These are phyloP conservation scores for Epichloe festucae DNA, from an alignment of 2,329 filamentous ascomycete species.

Conservation along the genomic window DNA sequence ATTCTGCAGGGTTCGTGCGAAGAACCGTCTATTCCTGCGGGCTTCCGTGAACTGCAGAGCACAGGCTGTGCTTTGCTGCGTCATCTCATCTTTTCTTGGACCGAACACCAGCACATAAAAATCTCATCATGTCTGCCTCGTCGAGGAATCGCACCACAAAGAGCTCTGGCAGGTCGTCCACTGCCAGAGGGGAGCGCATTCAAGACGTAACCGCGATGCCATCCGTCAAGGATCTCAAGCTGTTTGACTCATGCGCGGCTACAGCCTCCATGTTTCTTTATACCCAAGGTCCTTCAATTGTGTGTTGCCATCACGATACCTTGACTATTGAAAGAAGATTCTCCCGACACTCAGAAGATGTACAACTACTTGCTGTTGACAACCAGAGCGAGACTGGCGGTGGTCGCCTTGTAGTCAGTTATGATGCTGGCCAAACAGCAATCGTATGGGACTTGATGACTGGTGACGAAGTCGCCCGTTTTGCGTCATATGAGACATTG, in stretches of 20 bases:
- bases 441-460: constrained; percentile 96
- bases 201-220: constrained; percentile 41
- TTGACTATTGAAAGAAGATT: constrained; percentile 81
- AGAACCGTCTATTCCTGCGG: constrained; percentile 11
- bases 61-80: constrained; percentile 9
- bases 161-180: constrained; percentile 43
- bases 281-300: constrained; percentile 65
- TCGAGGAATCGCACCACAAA: constrained; percentile 47
- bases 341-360: constrained; percentile 67
- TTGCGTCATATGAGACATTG: constrained; percentile 79
- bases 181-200: constrained; percentile 26
- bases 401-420: constrained; percentile 80
- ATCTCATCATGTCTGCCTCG: constrained; percentile 36
- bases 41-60: constrained; percentile 6
- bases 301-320: constrained; percentile 87
- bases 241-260: constrained; percentile 78
- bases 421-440: constrained; percentile 78
- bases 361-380: constrained; percentile 76
- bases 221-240: constrained; percentile 33
- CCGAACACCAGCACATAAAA: constrained; percentile 16
- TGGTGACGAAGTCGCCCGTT: constrained; percentile 80
- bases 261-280: constrained; percentile 87
- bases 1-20: constrained; percentile 12
- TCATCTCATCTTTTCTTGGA: constrained; percentile 14
- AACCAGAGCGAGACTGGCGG: constrained; percentile 79